A percentile compares a stretch with the other conserved stretches of the same genome.
Conservation (phyloP, 1,284 basidiomycete genomes). For the Leccinum holopus region DNA sequence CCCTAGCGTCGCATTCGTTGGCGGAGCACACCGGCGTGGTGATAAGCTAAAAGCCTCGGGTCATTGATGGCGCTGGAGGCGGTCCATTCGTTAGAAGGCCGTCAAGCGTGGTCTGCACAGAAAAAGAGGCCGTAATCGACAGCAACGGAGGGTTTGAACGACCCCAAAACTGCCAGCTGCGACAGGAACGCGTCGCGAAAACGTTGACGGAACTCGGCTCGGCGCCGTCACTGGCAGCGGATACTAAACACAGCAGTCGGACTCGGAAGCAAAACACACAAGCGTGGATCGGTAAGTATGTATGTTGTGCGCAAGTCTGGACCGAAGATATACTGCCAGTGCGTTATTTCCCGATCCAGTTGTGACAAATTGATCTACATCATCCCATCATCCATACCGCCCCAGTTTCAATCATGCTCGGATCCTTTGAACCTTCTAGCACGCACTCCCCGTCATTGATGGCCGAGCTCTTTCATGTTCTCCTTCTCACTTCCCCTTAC, state of each 20-base stretch:
- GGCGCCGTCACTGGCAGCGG: constrained; percentile 12
- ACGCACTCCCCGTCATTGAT: constrained; percentile 16
- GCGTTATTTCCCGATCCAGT: constrained; percentile 14
- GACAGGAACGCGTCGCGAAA: constrained; percentile 25
- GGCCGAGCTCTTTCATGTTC: constrained; percentile 13
- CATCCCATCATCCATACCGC: not conserved
- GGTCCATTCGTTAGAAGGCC: constrained; percentile 5
- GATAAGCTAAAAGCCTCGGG: constrained; percentile 10
- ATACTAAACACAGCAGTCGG: not conserved
- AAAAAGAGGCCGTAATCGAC: constrained; percentile 2
- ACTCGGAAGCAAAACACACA: not conserved
- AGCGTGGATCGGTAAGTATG: not conserved
- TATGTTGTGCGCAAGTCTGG: constrained; percentile 2
- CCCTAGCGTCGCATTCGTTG: constrained; percentile 16
- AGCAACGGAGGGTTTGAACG: constrained; percentile 5
- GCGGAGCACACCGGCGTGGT: constrained; percentile 13
- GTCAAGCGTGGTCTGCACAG: constrained; percentile 5
- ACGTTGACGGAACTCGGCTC: constrained; percentile 5
- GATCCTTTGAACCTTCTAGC: constrained; percentile 18
- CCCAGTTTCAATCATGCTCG: constrained; percentile 7
- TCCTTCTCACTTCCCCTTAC: constrained; percentile 2
- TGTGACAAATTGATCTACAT: constrained; percentile 24
- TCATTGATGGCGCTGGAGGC: not conserved
- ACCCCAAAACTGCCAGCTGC: constrained; percentile 37
- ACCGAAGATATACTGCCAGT: not conserved